Evolutionary conservation across 306 rosid species (phyloP).

Genomic region (Vigna trinervia): DNA sequence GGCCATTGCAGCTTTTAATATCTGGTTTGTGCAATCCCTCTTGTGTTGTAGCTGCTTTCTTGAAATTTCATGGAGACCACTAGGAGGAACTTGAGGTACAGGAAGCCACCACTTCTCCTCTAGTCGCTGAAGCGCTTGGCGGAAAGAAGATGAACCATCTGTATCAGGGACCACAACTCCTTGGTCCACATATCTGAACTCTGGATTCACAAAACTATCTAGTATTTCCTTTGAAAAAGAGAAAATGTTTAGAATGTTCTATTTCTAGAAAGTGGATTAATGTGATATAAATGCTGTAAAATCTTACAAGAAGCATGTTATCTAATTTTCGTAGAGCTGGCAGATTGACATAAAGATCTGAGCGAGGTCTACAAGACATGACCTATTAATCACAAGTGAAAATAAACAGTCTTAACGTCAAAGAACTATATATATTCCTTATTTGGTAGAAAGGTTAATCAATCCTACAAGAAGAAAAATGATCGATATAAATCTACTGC

Average conservation of each 20-base stretch:
- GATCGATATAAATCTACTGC: background rate
- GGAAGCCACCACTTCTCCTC: slow-evolving; percentile 99
- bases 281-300: slow-evolving; percentile 14
- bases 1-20: slow-evolving; percentile 89
- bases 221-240: slow-evolving; percentile 70
- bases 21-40: slow-evolving; percentile 83
- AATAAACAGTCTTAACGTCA: slow-evolving; percentile 4
- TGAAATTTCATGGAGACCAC: slow-evolving; percentile 72
- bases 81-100: slow-evolving; percentile 84
- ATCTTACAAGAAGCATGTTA: slow-evolving; percentile 94
- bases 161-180: slow-evolving; percentile 68
- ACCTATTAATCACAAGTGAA: slow-evolving; percentile 59
- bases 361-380: slow-evolving; percentile 88
- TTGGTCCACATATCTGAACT: slow-evolving; percentile 89
- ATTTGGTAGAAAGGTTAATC: slow-evolving; percentile 7
- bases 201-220: slow-evolving; percentile 68
- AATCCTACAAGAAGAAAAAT: background rate
- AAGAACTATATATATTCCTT: background rate
- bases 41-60: slow-evolving; percentile 83
- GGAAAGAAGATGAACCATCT: slow-evolving; percentile 72
- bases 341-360: slow-evolving; percentile 90
- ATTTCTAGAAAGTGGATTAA: slow-evolving; percentile 6
- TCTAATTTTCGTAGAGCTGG: slow-evolving; percentile 90
- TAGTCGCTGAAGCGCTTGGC: slow-evolving; percentile 66
- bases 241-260: slow-evolving; percentile 35